Base-by-base conservation (phyloP, 306 rosid species). In the Lotus japonicus region DNA sequence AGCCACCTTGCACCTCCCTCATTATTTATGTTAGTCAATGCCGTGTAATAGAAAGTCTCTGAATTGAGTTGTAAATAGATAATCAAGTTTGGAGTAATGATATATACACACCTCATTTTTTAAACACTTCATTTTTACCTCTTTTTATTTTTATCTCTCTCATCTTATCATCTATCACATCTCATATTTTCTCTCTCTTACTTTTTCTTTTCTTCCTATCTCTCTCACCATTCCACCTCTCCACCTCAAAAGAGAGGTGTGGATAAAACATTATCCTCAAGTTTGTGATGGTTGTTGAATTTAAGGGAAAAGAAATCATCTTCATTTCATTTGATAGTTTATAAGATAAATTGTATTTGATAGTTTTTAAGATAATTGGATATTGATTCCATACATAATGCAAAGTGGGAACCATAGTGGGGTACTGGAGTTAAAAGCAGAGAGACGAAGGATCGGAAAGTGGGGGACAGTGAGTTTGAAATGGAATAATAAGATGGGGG, bases 11-110 rank as follows among this genome's bases (percentile, higher is more conserved):
- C 18, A 7, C 23, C 49, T 58, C 15, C 35, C 17, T 44, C 41
- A 12, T 36, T 58, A 65, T 16, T 66, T 66, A 55, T 72, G 21
- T 2, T 15, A 69, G 80, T 82, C 83, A 78, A 72, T 78, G 83
- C 35, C 78, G 79, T 77, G 77, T 51, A 36, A 33, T 26, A 36
- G 26, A 38, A 31, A 50, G 69, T n/a, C 77, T 48, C 73, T 79
- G 57, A 63, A 56, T 42, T 78, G 13, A 46, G 61, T 15, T 61
- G 59, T 56, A 73, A 68, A 64, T 64, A 58, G 48, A 68, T 39
- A 73, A 41, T 55, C 7, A 56, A 74, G 64, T 56, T 62, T 21
- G 13, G n/a, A n/a, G n/a, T n/a, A n/a, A n/a, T n/a, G n/a, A n/a
- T n/a, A n/a, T n/a, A n/a, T n/a, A n/a, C n/a, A n/a, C n/a, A n/a